Base-by-base conservation (phyloP, 2,329 filamentous ascomycete species). In the Mycogone perniciosa region DNA sequence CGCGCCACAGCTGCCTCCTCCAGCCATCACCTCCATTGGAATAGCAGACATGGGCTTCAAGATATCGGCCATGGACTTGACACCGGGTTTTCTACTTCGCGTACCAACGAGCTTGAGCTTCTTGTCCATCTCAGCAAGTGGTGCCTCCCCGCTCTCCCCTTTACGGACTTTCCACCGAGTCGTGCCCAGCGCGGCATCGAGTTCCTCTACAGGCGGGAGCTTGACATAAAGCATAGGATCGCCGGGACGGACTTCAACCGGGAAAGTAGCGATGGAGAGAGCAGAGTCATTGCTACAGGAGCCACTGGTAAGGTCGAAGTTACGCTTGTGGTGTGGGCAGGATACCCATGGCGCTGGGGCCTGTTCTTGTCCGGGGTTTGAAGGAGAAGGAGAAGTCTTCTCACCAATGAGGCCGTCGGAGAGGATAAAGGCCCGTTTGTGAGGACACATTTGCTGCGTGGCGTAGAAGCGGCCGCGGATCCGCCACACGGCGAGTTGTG, bases 391-490 rank as follows among this genome's bases (percentile, higher is more conserved):
- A 35, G 33, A 11, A 35, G 33, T 35, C 29, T 82, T 78, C 57
- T 89, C 85, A 38, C 91, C 90, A 43, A 96, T 79, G 7, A 96
- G 72, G 1, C 89, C 89, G 64, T 96, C 91, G 0, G 86, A 86
- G 29, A 96, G 80, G n/a, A 91, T 85, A 62, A 96, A 96, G 1
- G 89, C 85, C 8, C 89, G 85, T 70, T 92, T 93, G 72, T 95
- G 89, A 7, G 90, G 90, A 66, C 90, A 96, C 90, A 96, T 96
- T 65, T 96, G 89, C 71, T 96, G 90, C 10, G 86, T 87, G 52
- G 88, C 87, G 67, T 92, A 92, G 75, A 85, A 95, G 48, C 79
- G 80, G 20, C 89, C 89, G 48, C 81, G 80, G 55, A 95, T 79
- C 60, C 89, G 87, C 81, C 91, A 96, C 48, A 96, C 74, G 6